These are phyloP conservation scores for Aspergillus sp. DNA, from an alignment of 2,329 filamentous ascomycete species.

Conservation along the genomic window DNA sequence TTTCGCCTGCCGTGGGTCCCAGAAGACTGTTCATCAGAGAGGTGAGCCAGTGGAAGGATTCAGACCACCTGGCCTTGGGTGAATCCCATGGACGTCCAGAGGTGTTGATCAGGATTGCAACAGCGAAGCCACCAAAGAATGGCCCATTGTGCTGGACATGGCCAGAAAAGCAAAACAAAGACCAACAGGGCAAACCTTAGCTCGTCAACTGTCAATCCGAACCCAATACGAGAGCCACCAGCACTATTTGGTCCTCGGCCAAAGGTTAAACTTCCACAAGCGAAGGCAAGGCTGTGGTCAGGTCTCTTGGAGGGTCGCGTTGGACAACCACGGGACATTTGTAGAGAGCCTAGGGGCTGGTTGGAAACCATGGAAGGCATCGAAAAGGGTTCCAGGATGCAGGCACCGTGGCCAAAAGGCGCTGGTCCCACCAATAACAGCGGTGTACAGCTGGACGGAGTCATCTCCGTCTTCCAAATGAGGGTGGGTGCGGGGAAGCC, in stretches of 20 bases:
- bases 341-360: neutral
- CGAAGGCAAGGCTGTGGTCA: neutral
- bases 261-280: neutral
- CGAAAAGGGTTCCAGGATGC: neutral
- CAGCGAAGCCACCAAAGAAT: neutral
- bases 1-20: neutral
- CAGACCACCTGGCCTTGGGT: too few species aligned
- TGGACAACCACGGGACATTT: neutral
- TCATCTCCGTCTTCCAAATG: constrained; percentile 10
- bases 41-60: too few species aligned
- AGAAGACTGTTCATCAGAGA: too few species aligned
- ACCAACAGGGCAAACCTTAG: neutral
- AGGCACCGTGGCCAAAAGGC: neutral
- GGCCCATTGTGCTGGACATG: neutral
- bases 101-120: too few species aligned
- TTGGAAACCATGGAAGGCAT: neutral
- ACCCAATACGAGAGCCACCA: neutral
- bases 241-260: neutral
- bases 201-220: neutral
- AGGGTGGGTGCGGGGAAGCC: constrained; percentile 4
- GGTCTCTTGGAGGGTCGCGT: neutral
- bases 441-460: constrained; percentile 15
- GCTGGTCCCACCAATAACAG: neutral
- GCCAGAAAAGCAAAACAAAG: neutral
- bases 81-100: too few species aligned